Conservation (phyloP, 2,329 filamentous ascomycete genomes). For the Beauveria asiatica region DNA sequence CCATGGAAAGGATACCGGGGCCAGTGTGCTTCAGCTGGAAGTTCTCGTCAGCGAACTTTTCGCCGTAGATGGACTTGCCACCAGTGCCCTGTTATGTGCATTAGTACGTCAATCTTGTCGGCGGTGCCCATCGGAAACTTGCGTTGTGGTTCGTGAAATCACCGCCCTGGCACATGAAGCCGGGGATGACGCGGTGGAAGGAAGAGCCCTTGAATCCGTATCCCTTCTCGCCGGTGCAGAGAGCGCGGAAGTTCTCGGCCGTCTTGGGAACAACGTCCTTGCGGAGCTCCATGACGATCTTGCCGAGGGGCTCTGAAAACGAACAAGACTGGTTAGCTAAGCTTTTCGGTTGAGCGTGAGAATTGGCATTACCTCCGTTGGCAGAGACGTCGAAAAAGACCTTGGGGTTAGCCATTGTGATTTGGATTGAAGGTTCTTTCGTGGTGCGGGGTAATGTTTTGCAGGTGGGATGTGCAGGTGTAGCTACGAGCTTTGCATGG, state of each 20-base stretch:
- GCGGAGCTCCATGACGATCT: constrained; percentile 9
- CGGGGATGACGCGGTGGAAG: constrained; percentile 12
- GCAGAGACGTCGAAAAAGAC: constrained; percentile 14
- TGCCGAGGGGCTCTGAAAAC: constrained; percentile 10
- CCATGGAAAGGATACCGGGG: constrained; percentile 17
- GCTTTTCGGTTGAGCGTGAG: neutral
- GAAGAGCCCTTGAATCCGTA: constrained; percentile 8
- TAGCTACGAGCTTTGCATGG: neutral
- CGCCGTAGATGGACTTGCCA: constrained; percentile 17
- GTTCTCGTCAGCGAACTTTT: constrained; percentile 16
- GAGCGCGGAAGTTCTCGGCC: constrained; percentile 13
- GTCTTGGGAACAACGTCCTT: constrained; percentile 10
- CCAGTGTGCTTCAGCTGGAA: constrained; percentile 15
- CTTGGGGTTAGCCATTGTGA: constrained; percentile 11
- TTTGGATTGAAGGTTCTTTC: neutral
- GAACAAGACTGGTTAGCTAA: neutral
- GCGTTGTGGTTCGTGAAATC: constrained; percentile 12
- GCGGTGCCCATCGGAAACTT: neutral
- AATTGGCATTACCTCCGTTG: constrained; percentile 7
- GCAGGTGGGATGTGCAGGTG: neutral
- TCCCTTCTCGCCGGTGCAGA: constrained; percentile 13
- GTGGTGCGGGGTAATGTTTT: neutral
- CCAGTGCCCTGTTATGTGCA: constrained; percentile 14
- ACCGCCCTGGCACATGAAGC: constrained; percentile 13
- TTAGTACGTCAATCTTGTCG: neutral